Percentiles rank a stretch among this genome's conserved stretches.
Evolutionary conservation across 305 asterid species (phyloP).

Genomic region (Stenogyne calaminthoides): DNA sequence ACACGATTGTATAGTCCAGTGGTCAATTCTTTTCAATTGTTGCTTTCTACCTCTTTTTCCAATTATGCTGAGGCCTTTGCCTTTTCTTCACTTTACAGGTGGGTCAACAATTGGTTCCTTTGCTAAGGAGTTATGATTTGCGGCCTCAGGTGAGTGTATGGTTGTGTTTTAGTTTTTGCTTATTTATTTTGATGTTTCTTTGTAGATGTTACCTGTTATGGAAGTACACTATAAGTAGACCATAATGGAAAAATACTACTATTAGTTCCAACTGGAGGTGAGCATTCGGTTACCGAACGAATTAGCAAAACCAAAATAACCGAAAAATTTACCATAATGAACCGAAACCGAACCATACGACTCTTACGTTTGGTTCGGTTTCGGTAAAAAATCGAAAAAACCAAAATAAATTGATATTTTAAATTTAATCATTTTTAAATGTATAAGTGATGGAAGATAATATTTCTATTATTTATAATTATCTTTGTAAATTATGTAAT

Average conservation of each 20-base stretch:
- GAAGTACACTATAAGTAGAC: constrained; percentile 9
- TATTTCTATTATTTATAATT: too few species aligned
- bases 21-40: constrained; percentile 13
- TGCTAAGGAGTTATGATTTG: constrained; percentile 69
- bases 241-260: background rate
- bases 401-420: too few species aligned
- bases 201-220: constrained; percentile 4
- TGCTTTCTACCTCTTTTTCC: constrained; percentile 4
- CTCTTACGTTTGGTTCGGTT: too few species aligned
- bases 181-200: constrained; percentile 13
- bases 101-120: constrained; percentile 66
- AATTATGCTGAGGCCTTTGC: constrained; percentile 15
- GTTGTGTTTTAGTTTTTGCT: constrained; percentile 9
- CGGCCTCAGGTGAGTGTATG: constrained; percentile 71
- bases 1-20: background rate
- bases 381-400: too few species aligned
- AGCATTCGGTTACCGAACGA: too few species aligned
- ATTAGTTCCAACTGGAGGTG: too few species aligned
- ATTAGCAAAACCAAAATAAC: too few species aligned
- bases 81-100: constrained; percentile 46
- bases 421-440: too few species aligned
- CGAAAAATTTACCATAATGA: too few species aligned
- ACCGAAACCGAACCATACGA: too few species aligned
- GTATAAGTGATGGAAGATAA: too few species aligned
- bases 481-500: too few species aligned